These are phyloP conservation scores for Wolfiporia cocos DNA, from an alignment of 1,284 basidiomycete species.

Conservation along the genomic window DNA sequence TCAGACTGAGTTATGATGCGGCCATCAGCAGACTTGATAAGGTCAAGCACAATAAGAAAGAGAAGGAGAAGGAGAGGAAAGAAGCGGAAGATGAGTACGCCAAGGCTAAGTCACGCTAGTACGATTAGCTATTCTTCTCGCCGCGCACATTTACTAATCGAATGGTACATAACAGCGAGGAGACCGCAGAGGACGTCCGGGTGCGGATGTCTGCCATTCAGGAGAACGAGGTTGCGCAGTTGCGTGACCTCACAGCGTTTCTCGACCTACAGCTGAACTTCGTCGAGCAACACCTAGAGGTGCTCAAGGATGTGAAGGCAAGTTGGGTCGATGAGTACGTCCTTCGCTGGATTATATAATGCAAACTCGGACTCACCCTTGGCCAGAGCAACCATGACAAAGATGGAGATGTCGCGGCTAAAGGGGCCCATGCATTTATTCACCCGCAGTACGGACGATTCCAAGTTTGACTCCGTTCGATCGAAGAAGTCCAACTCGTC, in stretches of 20 bases:
- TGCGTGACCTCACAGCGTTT: slow-evolving; percentile 61
- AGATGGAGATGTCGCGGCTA: slow-evolving; percentile 8
- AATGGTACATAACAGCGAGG: slow-evolving; percentile 47
- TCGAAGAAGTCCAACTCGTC: slow-evolving; percentile 16
- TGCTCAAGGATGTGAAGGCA: slow-evolving; percentile 59
- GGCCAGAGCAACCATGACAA: slow-evolving; percentile 5
- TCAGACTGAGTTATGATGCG: slow-evolving; percentile 71
- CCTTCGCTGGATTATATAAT: neutral
- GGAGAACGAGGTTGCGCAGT: slow-evolving; percentile 66
- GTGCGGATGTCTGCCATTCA: slow-evolving; percentile 72
- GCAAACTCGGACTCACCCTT: neutral
- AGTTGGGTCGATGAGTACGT: slow-evolving; percentile 62
- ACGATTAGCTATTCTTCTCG: slow-evolving; percentile 24
- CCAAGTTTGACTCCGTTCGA: slow-evolving; percentile 13
- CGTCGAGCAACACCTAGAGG: slow-evolving; percentile 63
- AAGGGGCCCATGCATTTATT: slow-evolving; percentile 12
- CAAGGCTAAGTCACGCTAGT: slow-evolving; percentile 69
- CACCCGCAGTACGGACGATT: slow-evolving; percentile 10
- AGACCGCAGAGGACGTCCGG: slow-evolving; percentile 74
- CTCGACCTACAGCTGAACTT: slow-evolving; percentile 71
- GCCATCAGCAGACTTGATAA: slow-evolving; percentile 65
- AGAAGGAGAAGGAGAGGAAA: slow-evolving; percentile 59
- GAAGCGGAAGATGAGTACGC: slow-evolving; percentile 77
- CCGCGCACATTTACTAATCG: neutral
- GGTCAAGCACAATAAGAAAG: slow-evolving; percentile 59